phyloP scores from a whole-genome alignment of 192 early-diverging fungal species.

The Funneliformis mosseae region DNA sequence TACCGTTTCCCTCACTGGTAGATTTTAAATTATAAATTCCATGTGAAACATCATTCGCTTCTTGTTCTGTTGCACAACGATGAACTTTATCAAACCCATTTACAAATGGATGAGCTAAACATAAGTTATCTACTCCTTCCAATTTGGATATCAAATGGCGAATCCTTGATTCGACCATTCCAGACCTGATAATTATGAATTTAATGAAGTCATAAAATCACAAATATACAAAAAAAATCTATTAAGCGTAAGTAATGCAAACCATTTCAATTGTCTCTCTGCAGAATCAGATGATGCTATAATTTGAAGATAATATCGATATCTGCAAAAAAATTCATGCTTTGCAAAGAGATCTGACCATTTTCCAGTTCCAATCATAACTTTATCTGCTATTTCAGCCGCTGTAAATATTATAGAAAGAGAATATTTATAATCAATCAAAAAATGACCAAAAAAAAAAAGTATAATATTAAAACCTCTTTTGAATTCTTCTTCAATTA shows the following conservation, averaged over 20 bases:
- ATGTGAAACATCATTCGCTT: conserved; percentile 65
- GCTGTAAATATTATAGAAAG: conserved; percentile 44
- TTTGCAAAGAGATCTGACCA: conserved; percentile 92
- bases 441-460: background rate
- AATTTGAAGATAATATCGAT: conserved; percentile 89
- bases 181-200: conserved; percentile 57
- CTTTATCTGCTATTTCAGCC: conserved; percentile 70
- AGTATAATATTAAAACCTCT: conserved; percentile 42
- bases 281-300: conserved; percentile 75
- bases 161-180: conserved; percentile 89
- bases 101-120: conserved; percentile 87
- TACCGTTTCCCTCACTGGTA: conserved; percentile 36
- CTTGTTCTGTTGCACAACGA: conserved; percentile 64
- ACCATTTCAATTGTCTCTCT: conserved; percentile 79
- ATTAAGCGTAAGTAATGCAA: background rate
- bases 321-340: conserved; percentile 82
- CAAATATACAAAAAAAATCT: background rate
- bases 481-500: conserved; percentile 86
- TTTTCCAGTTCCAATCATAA: conserved; percentile 70
- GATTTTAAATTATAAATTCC: conserved; percentile 58
- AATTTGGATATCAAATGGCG: conserved; percentile 84
- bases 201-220: conserved; percentile 22
- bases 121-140: conserved; percentile 73
- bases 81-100: conserved; percentile 79
- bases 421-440: background rate